These are phyloP conservation scores for Xenosphaeropsis pyriputrescens DNA, from an alignment of 2,329 filamentous ascomycete genomes.

Conservation along the genomic window DNA sequence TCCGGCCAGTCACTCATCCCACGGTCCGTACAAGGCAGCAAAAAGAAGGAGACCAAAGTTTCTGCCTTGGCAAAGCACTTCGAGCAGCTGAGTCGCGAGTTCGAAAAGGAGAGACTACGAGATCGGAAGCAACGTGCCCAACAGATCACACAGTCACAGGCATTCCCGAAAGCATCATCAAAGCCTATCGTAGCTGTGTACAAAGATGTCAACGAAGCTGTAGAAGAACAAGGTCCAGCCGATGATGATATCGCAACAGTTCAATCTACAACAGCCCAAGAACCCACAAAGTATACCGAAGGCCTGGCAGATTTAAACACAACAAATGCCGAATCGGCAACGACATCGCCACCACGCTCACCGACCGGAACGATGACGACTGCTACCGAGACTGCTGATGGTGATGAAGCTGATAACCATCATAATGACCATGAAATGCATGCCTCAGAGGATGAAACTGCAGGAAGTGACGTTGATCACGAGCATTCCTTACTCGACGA, in stretches of 20 bases:
- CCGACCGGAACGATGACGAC: conserved; percentile 14
- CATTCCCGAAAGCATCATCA: conserved; percentile 82
- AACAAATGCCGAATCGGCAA: conserved; percentile 5
- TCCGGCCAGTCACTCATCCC: conserved; percentile 66
- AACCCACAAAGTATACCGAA: conserved; percentile 14
- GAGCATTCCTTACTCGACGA: conserved; percentile 44
- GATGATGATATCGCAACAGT: conserved; percentile 40
- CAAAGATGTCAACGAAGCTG: conserved; percentile 82
- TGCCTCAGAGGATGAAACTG: conserved; percentile 55
- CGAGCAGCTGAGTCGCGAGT: conserved; percentile 82
- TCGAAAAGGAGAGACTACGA: conserved; percentile 63
- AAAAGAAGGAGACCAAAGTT: conserved; percentile 62
- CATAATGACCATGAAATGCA: conserved; percentile 36
- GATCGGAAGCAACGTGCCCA: conserved; percentile 73
- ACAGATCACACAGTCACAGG: conserved; percentile 59
- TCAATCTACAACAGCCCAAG: conserved; percentile 18
- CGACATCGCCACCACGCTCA: conserved; percentile 4
- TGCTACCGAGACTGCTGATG: conserved; percentile 15
- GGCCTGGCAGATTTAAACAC: conserved; percentile 12
- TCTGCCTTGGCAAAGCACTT: conserved; percentile 91
- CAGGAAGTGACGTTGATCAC: conserved; percentile 57
- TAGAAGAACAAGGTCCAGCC: conserved; percentile 59
- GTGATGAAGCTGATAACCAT: conserved; percentile 26
- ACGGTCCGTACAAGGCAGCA: conserved; percentile 54
- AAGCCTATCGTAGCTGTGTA: conserved; percentile 95